Evolutionary conservation across 352 stramenopile species (phyloP).

Genomic region (Phytophthora pinifolia): DNA sequence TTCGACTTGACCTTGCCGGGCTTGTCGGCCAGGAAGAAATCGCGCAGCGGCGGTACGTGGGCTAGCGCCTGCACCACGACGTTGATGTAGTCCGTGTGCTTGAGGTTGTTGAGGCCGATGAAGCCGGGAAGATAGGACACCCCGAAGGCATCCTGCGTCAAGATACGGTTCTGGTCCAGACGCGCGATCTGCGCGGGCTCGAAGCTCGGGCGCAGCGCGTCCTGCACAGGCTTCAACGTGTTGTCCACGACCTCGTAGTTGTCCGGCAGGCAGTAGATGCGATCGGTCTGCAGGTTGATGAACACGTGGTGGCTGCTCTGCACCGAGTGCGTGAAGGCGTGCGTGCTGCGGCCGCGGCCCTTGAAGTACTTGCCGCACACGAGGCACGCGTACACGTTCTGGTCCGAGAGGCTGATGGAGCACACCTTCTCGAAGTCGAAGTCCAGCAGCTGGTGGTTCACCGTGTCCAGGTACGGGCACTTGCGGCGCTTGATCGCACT

Average conservation of each 20-base stretch:
- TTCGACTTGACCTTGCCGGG: slow-evolving; percentile 69
- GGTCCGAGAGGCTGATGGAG: slow-evolving; percentile 94
- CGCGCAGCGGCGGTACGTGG: slow-evolving; percentile 93
- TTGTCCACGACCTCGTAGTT: slow-evolving; percentile 98
- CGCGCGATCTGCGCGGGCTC: slow-evolving; percentile 69
- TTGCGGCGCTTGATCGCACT: slow-evolving; percentile 67
- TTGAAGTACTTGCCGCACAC: slow-evolving; percentile 99
- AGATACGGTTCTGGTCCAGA: slow-evolving; percentile 91
- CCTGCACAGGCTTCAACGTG: slow-evolving; percentile 94
- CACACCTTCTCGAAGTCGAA: slow-evolving; percentile 99
- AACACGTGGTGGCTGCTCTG: slow-evolving; percentile 97
- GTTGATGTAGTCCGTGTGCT: slow-evolving; percentile 98
- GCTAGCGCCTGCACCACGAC: slow-evolving; percentile 96
- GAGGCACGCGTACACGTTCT: slow-evolving; percentile 99
- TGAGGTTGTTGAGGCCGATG: slow-evolving; percentile 98
- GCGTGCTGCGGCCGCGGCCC: slow-evolving; percentile 90
- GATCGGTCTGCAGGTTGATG: slow-evolving; percentile 94
- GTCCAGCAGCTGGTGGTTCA: slow-evolving; percentile 97
- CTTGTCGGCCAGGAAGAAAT: slow-evolving; percentile 93
- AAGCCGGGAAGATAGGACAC: slow-evolving; percentile 97
- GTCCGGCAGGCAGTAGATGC: slow-evolving; percentile 97
- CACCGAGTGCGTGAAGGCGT: slow-evolving; percentile 97
- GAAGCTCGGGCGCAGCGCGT: slow-evolving; percentile 93
- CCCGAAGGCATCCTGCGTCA: slow-evolving; percentile 95
- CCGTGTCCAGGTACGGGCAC: slow-evolving; percentile 99